A percentile compares a stretch with the other conserved stretches of the same genome.
Evolutionary conservation across 2,329 filamentous ascomycete species (phyloP).

Genomic region (Ustilaginoidea virens): DNA sequence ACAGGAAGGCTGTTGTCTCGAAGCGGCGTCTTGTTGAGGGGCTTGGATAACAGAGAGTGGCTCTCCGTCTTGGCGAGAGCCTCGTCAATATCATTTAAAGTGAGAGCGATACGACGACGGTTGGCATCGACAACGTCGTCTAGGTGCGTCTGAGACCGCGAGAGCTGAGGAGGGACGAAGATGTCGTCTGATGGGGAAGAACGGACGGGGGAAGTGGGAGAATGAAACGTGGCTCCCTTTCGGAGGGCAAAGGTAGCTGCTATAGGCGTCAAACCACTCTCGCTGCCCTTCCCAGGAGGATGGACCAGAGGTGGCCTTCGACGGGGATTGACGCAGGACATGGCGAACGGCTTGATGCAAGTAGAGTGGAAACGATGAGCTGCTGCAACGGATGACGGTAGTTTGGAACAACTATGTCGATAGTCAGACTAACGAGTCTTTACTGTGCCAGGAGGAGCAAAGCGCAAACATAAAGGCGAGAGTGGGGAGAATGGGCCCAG

Average conservation of each 20-base stretch:
- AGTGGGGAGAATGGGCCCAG: slow-evolving; percentile 2
- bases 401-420: slow-evolving; percentile 1
- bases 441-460: not conserved
- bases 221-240: slow-evolving; percentile 56
- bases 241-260: slow-evolving; percentile 34
- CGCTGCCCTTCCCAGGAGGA: slow-evolving; percentile 18
- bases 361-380: slow-evolving; percentile 1
- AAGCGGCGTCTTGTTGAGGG: slow-evolving; percentile 18
- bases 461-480: slow-evolving; percentile 1
- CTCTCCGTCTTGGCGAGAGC: slow-evolving; percentile 33
- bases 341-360: slow-evolving; percentile 13
- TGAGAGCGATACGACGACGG: slow-evolving; percentile 51
- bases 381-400: slow-evolving; percentile 2
- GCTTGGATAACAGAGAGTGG: slow-evolving; percentile 22
- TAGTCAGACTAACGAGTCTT: slow-evolving; percentile 1
- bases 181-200: slow-evolving; percentile 20
- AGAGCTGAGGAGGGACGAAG: slow-evolving; percentile 38
- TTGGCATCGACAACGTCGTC: slow-evolving; percentile 59
- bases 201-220: slow-evolving; percentile 29
- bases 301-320: slow-evolving; percentile 29
- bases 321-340: slow-evolving; percentile 32
- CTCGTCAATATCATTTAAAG: slow-evolving; percentile 50
- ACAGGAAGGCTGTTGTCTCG: slow-evolving; percentile 43
- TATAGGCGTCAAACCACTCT: slow-evolving; percentile 19
- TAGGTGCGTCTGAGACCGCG: slow-evolving; percentile 52